A percentile compares a stretch with the other conserved stretches of the same genome.
phyloP scores from a whole-genome alignment of 495 filamentous ascomycete genomes.

The Aspergillus asperescens region DNA sequence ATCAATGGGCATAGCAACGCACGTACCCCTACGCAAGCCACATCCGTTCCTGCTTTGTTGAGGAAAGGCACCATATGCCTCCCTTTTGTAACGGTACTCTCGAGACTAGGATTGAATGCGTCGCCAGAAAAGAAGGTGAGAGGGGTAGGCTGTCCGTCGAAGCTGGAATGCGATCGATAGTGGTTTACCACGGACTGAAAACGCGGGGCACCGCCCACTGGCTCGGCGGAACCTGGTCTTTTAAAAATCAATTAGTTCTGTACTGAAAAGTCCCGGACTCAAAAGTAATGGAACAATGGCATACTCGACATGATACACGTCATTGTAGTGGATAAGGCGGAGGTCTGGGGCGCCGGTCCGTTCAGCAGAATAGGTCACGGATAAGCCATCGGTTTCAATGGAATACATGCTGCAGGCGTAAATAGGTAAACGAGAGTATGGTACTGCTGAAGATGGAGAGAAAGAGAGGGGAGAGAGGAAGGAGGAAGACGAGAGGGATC shows the following conservation, averaged over 20 bases:
- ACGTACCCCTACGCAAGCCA: slow-evolving; percentile 74
- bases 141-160: slow-evolving; percentile 54
- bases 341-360: slow-evolving; percentile 58
- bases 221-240: slow-evolving; percentile 64
- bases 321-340: slow-evolving; percentile 83
- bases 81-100: slow-evolving; percentile 83
- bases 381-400: slow-evolving; percentile 32
- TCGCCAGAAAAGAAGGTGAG: slow-evolving; percentile 87
- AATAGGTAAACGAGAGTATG: not conserved
- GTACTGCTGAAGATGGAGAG: not conserved
- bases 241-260: not conserved
- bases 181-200: slow-evolving; percentile 74
- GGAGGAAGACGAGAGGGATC: not conserved
- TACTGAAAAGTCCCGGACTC: not conserved
- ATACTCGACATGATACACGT: slow-evolving; percentile 83
- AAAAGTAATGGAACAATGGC: slow-evolving; percentile 7
- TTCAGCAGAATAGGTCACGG: slow-evolving; percentile 51
- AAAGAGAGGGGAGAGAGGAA: slow-evolving; percentile 2
- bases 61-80: slow-evolving; percentile 85
- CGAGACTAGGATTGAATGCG: slow-evolving; percentile 84
- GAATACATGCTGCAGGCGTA: slow-evolving; percentile 24
- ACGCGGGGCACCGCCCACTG: slow-evolving; percentile 69
- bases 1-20: not conserved
- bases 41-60: slow-evolving; percentile 68
- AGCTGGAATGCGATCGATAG: slow-evolving; percentile 59